phyloP scores from a whole-genome alignment of 1,139 yeast species.

The Scheffersomyces illinoinensis region DNA sequence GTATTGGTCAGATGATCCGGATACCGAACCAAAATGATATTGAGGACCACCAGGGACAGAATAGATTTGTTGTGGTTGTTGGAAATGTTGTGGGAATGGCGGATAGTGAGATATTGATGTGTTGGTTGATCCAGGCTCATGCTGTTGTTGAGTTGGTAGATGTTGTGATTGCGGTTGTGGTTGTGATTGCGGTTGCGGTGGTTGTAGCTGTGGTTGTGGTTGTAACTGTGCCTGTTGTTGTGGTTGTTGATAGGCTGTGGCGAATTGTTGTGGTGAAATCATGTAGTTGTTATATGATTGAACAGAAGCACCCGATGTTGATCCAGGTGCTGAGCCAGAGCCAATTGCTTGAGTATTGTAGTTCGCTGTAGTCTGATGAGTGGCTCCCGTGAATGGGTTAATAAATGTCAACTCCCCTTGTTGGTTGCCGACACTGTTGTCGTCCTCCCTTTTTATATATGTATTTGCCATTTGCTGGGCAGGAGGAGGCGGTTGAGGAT shows the following conservation, averaged over 20 bases:
- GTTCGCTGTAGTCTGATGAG: conserved; percentile 9
- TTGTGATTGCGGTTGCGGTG: conserved; percentile 6
- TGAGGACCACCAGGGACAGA: conserved; percentile 6
- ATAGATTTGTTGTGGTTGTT: conserved; percentile 7
- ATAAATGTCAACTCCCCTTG: conserved; percentile 9
- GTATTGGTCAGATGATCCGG: conserved; percentile 8
- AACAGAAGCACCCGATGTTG: conserved; percentile 5
- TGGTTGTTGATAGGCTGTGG: conserved; percentile 8
- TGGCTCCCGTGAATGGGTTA: conserved; percentile 13
- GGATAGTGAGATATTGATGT: conserved; percentile 3
- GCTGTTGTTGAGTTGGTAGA: conserved; percentile 6
- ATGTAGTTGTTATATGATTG: conserved; percentile 9
- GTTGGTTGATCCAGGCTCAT: background rate
- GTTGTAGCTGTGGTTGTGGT: conserved; percentile 4
- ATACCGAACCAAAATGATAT: conserved; percentile 7
- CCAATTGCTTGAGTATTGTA: conserved; percentile 2
- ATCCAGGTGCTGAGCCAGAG: background rate
- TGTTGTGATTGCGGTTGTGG: conserved; percentile 7
- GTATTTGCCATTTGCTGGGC: background rate
- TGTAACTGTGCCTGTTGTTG: conserved; percentile 2
- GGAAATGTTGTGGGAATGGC: conserved; percentile 11
- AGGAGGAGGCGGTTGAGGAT: background rate
- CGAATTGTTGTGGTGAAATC: conserved; percentile 12
- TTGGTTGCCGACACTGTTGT: background rate
- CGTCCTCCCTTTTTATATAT: background rate